Percentiles rank a stretch among this genome's conserved stretches.
These are phyloP conservation scores for Trypanosoma cruzi DNA, from an alignment of 208 protist species.

Conservation along the genomic window DNA sequence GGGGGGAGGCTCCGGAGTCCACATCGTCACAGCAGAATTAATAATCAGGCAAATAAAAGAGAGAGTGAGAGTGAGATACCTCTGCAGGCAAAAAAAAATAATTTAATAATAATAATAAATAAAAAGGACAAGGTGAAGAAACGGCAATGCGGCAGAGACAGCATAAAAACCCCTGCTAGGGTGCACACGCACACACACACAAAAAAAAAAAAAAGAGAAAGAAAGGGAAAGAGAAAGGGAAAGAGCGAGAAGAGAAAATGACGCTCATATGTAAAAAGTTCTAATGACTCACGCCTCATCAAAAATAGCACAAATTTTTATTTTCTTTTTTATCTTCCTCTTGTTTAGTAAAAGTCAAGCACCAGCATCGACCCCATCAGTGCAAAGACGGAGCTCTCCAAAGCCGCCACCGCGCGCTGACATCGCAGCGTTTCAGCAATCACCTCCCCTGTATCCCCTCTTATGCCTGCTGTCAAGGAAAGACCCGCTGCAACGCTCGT, in stretches of 20 bases:
- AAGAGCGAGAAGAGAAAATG: background rate
- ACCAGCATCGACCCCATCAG: conserved; percentile 73
- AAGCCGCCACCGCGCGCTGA: conserved; percentile 40
- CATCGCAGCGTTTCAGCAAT: background rate
- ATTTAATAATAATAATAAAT: conserved; percentile 22
- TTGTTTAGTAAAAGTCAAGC: conserved; percentile 62
- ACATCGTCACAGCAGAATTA: background rate
- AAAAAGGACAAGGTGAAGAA: conserved; percentile 7
- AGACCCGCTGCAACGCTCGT: conserved; percentile 4
- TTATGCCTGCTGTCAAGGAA: conserved; percentile 7
- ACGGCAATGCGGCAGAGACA: too few species aligned
- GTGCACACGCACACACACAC: conserved; percentile 1
- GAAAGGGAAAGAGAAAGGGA: conserved; percentile 25
- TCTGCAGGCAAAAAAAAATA: conserved; percentile 23
- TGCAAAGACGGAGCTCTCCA: conserved; percentile 66
- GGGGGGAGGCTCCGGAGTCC: background rate
- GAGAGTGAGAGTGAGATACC: too few species aligned
- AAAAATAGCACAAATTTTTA: too few species aligned
- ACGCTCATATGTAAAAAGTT: too few species aligned
- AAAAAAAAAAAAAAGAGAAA: conserved; percentile 11
- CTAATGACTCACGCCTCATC: too few species aligned
- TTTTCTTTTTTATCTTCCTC: background rate
- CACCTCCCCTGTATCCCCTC: background rate
- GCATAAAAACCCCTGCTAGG: background rate
- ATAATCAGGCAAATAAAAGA: too few species aligned